Evolutionary conservation across 805 yeast genomes (phyloP), one percentile per base, ranked within the genome.

Genomic region (Torulaspora delbrueckii): DNA sequence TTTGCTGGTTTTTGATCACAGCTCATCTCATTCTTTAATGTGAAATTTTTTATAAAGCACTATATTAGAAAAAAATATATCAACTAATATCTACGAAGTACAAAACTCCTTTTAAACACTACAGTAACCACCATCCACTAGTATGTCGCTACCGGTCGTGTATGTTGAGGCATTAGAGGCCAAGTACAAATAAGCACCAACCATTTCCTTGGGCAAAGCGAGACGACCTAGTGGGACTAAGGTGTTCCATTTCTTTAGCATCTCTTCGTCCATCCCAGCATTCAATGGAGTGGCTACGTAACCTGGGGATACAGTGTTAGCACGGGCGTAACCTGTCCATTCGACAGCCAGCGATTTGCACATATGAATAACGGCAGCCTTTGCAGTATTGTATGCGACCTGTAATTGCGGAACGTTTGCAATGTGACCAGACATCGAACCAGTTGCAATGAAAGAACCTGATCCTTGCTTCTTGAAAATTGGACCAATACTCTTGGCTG

Each of bases 321-420:
- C 91, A 54, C 95, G 76, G n/a, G 91, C 95, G 59, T 84, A 84
- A 1, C 81, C 78, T n/a, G 89, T 79, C 90, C 93, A 88, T 69
- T 88, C 96, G 34, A 87, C 80, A 12, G 96, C 91, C 53, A 87
- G 71, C 1, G 93, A 85, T 63, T 74, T 82, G 28, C 84, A 78
- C 56, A 87, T 73, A 60, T 88, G 95, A 53, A 82, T 62, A 23
- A 86, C 81, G 9, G 81, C 96, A 33, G 96, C 95, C 72, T 87
- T 88, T 55, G 89, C 85, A 12, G 88, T 86, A 60, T 87, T 87
- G 72, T 87, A 87, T 32, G 84, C 80, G 10, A 95, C 84, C 69
- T 88, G 96, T 62, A 79, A 72, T 66, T 89, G 93, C 19, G 96
- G 96, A 51, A 81, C 78, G 66, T 88, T 88, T 57, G 81, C 93